Evolutionary conservation across 352 stramenopile genomes (phyloP), one percentile per base, ranked within the genome.

Genomic region (Albugo laibachii): DNA sequence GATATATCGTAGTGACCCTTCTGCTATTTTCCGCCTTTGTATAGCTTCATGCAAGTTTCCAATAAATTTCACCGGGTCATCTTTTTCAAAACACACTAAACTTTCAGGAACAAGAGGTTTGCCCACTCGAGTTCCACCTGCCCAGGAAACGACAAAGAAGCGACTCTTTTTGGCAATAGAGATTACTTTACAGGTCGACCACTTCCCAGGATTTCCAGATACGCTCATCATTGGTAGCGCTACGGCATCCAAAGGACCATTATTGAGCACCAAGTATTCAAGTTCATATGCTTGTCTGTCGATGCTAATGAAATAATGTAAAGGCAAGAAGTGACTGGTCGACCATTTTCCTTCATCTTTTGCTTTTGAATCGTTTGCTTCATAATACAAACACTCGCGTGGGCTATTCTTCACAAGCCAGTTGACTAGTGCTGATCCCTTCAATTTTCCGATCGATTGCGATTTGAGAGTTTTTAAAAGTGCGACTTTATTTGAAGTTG

Each of bases 171-270:
- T 39, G 13, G 88, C 73, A 56, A 69, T 83, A 0, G 71, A 61
- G 5, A 73, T 88, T 36, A 85, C 71, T 49, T 83, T 76, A 39
- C 75, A 88, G 1, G 56, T 57, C 0, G 78, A 85, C 75, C 78
- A 92, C 36, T 71, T 80, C 2, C 75, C 73, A 41, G 62, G 44
- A 0, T 62, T 41, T 11, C 78, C 72, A 8, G 63, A 74, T 1
- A 36, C 35, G 35, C 82, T 69, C 34, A 85, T 63, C 6, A 91
- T 44, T 11, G 70, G 63, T 13, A 91, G 42, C 8, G 66, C 78
- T 2, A 85, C 57, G 13, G 66, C 78, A 24, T 24, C 16, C 3
- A 43, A 43, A 43, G 38, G 38, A 43, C 38, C 38, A 10, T 43
- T 31, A 3, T 31, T 8, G 8, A 31, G 8, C 8, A 31, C 3